These are phyloP conservation scores for Entonaema liquescens DNA, from an alignment of 495 filamentous ascomycete genomes.

Conservation along the genomic window DNA sequence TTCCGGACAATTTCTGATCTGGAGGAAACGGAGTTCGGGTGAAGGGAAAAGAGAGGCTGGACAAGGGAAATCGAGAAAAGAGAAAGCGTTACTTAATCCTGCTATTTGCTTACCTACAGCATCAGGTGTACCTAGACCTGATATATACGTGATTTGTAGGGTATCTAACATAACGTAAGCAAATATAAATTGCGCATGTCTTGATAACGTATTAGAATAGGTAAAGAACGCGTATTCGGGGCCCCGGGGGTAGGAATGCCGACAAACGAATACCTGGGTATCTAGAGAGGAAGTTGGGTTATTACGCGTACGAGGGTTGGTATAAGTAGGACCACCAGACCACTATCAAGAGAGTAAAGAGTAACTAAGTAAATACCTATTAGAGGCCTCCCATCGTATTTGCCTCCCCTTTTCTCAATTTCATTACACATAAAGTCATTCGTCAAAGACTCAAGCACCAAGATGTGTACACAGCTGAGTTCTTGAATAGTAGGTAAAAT, in stretches of 20 bases:
- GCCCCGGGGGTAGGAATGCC: neutral
- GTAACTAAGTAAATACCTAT: no score
- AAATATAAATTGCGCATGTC: no score
- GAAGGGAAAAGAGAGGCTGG: conserved; percentile 19
- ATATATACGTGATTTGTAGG: no score
- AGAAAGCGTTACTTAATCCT: no score
- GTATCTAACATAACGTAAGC: no score
- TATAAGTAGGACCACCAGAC: neutral
- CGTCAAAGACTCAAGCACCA: neutral
- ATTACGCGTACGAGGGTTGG: neutral
- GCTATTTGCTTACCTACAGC: neutral
- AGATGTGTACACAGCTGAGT: neutral
- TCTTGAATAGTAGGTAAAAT: neutral
- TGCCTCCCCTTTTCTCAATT: neutral
- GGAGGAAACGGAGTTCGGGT: conserved; percentile 25
- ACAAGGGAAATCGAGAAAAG: no score
- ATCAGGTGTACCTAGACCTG: no score
- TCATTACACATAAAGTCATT: neutral
- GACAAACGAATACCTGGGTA: neutral
- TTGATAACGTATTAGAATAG: neutral
- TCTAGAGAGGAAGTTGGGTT: neutral
- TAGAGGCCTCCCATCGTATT: neutral
- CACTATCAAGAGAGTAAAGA: neutral
- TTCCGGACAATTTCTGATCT: conserved; percentile 17
- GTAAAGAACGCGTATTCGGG: neutral